These are phyloP conservation scores for Lentinus tigrinus DNA, from an alignment of 768 basidiomycete genomes.

Conservation along the genomic window DNA sequence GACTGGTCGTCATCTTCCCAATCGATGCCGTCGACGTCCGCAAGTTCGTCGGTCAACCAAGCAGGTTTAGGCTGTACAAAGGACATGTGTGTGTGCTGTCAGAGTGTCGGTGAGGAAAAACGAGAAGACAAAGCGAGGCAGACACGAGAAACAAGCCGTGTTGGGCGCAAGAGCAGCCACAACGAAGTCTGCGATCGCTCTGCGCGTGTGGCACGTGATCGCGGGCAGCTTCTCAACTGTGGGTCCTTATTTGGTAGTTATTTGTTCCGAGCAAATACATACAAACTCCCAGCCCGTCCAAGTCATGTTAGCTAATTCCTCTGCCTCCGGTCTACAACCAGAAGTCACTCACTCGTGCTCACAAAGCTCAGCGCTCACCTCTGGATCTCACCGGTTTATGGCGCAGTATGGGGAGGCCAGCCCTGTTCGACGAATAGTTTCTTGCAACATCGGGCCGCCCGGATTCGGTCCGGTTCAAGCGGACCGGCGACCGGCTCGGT, in stretches of 20 bases:
- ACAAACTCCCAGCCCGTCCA: background rate
- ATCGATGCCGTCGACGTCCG: slow-evolving; percentile 71
- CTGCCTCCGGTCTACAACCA: too few relatives aligned
- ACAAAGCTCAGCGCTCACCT: too few relatives aligned
- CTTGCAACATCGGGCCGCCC: too few relatives aligned
- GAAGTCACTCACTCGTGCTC: too few relatives aligned
- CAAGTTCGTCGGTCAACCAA: slow-evolving; percentile 88
- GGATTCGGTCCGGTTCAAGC: too few relatives aligned
- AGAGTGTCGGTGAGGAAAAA: background rate
- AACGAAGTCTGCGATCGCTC: background rate
- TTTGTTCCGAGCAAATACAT: background rate
- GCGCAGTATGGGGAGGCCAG: too few relatives aligned
- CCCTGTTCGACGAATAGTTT: too few relatives aligned
- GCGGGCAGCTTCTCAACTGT: slow-evolving; percentile 1
- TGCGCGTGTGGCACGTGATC: background rate
- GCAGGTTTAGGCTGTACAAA: slow-evolving; percentile 44
- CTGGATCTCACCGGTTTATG: too few relatives aligned
- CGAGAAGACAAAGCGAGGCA: background rate
- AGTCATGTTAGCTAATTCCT: too few relatives aligned
- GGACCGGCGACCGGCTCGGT: too few relatives aligned
- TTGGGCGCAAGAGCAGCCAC: background rate
- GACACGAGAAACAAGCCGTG: background rate
- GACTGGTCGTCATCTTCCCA: slow-evolving; percentile 43
- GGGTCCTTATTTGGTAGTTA: slow-evolving; percentile 1
- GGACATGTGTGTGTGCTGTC: background rate